Conservation (phyloP, 768 basidiomycete genomes). For the Pholiota molesta region DNA sequence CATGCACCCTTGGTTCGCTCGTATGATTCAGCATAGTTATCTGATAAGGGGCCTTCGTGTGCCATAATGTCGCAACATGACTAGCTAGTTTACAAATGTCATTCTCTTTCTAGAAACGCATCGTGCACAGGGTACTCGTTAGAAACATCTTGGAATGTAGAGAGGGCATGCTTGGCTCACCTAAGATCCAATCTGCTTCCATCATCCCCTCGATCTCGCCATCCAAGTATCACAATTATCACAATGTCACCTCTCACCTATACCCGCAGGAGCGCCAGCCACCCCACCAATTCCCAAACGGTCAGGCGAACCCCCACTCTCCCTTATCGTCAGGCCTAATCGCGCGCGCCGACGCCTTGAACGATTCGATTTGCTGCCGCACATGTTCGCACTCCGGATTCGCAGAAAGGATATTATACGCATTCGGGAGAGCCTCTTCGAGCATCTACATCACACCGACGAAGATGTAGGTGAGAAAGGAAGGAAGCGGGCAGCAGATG, state of each 20-base stretch:
- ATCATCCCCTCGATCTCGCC: no score
- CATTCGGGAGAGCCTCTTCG: constrained; percentile 58
- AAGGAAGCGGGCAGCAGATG: background rate
- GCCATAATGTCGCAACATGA: background rate
- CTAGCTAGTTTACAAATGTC: no score
- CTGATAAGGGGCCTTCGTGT: background rate
- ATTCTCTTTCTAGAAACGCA: no score
- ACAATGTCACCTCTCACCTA: background rate
- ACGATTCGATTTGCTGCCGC: constrained; percentile 38
- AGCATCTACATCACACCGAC: constrained; percentile 41
- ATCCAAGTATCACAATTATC: no score
- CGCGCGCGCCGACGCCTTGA: constrained; percentile 26
- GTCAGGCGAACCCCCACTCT: background rate
- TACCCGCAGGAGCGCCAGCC: background rate
- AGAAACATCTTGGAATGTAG: no score
- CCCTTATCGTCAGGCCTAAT: constrained; percentile 8
- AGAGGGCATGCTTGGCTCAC: no score
- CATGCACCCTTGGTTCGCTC: background rate
- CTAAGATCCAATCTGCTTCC: no score
- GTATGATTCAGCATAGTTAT: background rate
- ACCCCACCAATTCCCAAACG: no score
- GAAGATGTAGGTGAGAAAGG: background rate
- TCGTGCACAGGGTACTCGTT: no score
- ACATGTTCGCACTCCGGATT: constrained; percentile 57
- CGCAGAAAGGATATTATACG: constrained; percentile 52